Evolutionary conservation across 495 filamentous ascomycete genomes (phyloP), one percentile per base, ranked within the genome.

Genomic region (Immersiella caudata): DNA sequence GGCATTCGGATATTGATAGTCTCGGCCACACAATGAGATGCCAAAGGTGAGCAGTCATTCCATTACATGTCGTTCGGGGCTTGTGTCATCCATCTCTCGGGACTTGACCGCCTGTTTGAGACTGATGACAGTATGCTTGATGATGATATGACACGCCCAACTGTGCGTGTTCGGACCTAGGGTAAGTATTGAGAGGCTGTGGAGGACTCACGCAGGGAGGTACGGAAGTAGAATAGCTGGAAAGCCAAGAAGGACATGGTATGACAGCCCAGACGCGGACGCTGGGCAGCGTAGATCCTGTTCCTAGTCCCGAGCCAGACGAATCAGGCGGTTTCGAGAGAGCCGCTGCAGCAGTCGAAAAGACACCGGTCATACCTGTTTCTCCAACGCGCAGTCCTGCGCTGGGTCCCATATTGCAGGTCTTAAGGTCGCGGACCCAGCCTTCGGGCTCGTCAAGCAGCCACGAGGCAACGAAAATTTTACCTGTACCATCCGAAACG

Each of bases 391-490:
- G 20, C 6, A 26, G 52, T n/a, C 20, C 52, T 52, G 49, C 49
- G 16, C 16, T 52, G 49, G 49, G 49, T n/a, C 20, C 8, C 65
- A 54, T 67, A 67, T 46, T 67, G 65, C 65, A 57, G 18, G 51
- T 56, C 46, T 26, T 67, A 67, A 67, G 63, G 49, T 21, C 51
- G 51, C 52, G 29, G 64, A 66, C 29, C 51, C 50, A 57, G 63
- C 54, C 60, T 46, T 49, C 60, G 60, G 29, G 51, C 51, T 57
- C 14, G 16, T 50, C 60, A 46, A 21, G 52, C 63, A 58, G 52
- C 51, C 63, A 65, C 63, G 63, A 56, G 63, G 21, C 21, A 56
- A 35, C 2, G 26, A 67, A 21, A 67, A 56, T 62, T 67, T 65
- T 65, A 46, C 14, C 16, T 18, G 11, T 18, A 14, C 60, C 24